Conservation (phyloP, 164 flowering plant species). For the Aristolochia contorta region DNA sequence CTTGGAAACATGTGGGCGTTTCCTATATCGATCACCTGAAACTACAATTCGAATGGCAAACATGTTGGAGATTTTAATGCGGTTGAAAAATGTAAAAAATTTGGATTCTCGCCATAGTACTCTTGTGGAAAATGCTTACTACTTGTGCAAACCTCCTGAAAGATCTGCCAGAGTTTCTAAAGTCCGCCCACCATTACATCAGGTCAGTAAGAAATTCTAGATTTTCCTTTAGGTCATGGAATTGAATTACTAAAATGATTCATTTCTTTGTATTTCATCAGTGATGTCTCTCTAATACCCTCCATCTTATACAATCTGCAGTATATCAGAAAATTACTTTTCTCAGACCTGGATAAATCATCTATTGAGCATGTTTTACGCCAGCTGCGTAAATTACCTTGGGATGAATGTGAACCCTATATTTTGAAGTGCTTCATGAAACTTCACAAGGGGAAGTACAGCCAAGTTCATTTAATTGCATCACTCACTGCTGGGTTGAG, state of each 20-base stretch:
- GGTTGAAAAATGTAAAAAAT: conserved; percentile 94
- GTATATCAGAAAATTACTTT: conserved; percentile 86
- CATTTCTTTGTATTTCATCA: neutral
- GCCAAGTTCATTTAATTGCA: conserved; percentile 94
- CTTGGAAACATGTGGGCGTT: conserved; percentile 98
- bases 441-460: conserved; percentile 90
- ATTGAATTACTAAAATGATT: neutral
- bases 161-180: conserved; percentile 84
- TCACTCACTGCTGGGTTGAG: conserved; percentile 92
- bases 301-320: conserved; percentile 24
- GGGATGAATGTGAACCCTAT: conserved; percentile 86
- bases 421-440: conserved; percentile 90
- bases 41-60: conserved; percentile 85
- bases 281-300: neutral
- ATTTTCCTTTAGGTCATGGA: conserved; percentile 4
- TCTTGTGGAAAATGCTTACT: conserved; percentile 97
- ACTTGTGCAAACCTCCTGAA: conserved; percentile 98
- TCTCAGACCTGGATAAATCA: conserved; percentile 89
- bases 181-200: conserved; percentile 93
- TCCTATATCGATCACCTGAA: conserved; percentile 94
- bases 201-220: conserved; percentile 34
- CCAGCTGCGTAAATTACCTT: conserved; percentile 94
- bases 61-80: conserved; percentile 97
- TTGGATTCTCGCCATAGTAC: conserved; percentile 97
- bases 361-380: conserved; percentile 88